A percentile compares a stretch with the other conserved stretches of the same genome.
These are phyloP conservation scores for Wickerhamiella spandovensis DNA, from an alignment of 805 yeast genomes.

Conservation along the genomic window DNA sequence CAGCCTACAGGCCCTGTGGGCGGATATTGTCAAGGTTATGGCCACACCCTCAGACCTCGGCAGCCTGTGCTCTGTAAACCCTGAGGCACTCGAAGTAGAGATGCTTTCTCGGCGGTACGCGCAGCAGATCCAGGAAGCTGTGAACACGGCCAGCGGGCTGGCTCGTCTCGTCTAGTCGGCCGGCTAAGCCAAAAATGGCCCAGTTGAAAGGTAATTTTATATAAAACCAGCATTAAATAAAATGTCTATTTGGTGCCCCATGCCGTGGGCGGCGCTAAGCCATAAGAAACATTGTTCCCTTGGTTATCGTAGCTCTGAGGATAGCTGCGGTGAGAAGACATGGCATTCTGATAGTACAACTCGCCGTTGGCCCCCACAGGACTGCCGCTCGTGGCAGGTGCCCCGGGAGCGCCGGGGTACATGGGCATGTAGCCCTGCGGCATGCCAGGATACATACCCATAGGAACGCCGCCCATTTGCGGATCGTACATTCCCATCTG, in stretches of 20 bases:
- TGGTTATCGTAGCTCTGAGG: background rate
- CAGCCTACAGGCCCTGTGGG: constrained; percentile 6
- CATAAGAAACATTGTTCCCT: background rate
- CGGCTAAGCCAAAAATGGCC: too few relatives aligned
- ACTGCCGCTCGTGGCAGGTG: background rate
- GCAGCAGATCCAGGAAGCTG: too few relatives aligned
- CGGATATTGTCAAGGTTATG: background rate
- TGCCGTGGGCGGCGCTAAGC: background rate
- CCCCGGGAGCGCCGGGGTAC: background rate
- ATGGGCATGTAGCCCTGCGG: background rate
- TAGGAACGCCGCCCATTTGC: background rate
- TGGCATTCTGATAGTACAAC: background rate
- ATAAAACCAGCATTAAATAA: background rate
- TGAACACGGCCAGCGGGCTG: background rate
- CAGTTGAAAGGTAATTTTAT: too few relatives aligned
- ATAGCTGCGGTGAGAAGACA: background rate
- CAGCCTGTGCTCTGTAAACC: background rate
- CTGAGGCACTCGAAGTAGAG: too few relatives aligned
- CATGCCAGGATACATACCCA: background rate
- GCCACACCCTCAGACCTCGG: background rate
- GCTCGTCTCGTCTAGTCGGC: background rate
- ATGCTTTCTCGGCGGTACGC: too few relatives aligned
- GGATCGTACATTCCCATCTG: background rate
- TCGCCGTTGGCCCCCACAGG: background rate
- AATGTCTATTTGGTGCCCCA: background rate